Evolutionary conservation across 176 grass and related monocot genomes (phyloP), one percentile per base, ranked within the genome.

Genomic region (Musa schizocarpa): DNA sequence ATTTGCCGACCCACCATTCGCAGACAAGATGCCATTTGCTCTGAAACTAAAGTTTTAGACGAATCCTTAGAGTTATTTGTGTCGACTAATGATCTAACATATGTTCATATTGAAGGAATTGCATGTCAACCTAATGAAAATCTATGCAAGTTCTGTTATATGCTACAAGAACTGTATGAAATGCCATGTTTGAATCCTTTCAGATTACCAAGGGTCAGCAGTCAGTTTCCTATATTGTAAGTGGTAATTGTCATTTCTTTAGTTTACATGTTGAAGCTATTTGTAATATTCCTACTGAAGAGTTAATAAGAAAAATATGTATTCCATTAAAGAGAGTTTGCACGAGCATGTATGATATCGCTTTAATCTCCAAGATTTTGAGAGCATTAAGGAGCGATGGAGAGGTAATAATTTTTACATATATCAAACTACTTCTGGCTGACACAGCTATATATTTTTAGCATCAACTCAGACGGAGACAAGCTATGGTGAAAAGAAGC

Each of bases 21-120:
- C 52, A 8, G 82, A 91, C 50, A 99, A 82, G 83, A 94, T 99
- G 88, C 90, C 95, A 13, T 99, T 99, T 76, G 75, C 90, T 71
- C 23, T 94, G 71, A 94, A 94, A 78, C 82, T 86, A 13, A 94
- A 85, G 78, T 91, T 93, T 79, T 94, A 87, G 63, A 34, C 22
- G 17, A 34, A 70, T 12, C 9, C 9, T 26, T 65, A 25, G 34
- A 43, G 34, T 43, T 43, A 43, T 43, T 43, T 5, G 34, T 43
- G 34, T 43, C 4, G 34, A 43, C 4, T 43, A 43, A 43, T 43
- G 34, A 43, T 43, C 34, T 43, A 43, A 43, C 34, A 43, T 43
- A 43, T 43, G 34, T 43, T 43, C 34, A 34, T 34, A 34, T 34
- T 5, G 3, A 34, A 34, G 34, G 34, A 43, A 43, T 43, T 43